These are phyloP conservation scores for Dictyostelium discoideum DNA, from an alignment of 78 protist species.

Conservation along the genomic window DNA sequence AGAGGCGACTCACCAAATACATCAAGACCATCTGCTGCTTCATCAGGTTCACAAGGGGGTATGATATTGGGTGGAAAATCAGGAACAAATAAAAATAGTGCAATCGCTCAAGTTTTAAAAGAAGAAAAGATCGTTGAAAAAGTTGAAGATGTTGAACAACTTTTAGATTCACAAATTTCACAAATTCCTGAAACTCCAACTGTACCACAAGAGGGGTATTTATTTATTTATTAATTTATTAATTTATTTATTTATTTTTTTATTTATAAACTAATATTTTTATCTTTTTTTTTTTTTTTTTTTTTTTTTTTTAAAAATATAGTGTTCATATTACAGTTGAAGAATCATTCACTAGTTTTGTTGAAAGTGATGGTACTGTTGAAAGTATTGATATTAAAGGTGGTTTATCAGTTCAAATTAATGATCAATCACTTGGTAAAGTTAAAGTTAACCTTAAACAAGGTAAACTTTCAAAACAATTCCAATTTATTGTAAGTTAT, in stretches of 20 bases:
- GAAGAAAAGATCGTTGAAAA: slow-evolving; percentile 72
- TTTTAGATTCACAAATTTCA: slow-evolving; percentile 3
- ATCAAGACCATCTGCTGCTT: slow-evolving; percentile 21
- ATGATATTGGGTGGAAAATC: slow-evolving; percentile 42
- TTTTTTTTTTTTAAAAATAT: not conserved
- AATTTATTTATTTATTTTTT: too few species aligned
- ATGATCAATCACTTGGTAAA: slow-evolving; percentile 17
- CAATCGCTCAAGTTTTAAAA: slow-evolving; percentile 71
- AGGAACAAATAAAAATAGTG: slow-evolving; percentile 12
- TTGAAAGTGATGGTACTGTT: slow-evolving; percentile 79
- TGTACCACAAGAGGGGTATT: slow-evolving; percentile 44
- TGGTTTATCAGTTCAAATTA: slow-evolving; percentile 63
- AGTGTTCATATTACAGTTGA: slow-evolving; percentile 67
- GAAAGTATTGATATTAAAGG: slow-evolving; percentile 76
- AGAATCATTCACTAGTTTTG: slow-evolving; percentile 11
- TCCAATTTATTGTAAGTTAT: slow-evolving; percentile 78
- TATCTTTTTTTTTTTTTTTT: not conserved
- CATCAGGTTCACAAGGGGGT: slow-evolving; percentile 64
- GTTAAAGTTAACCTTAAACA: slow-evolving; percentile 18
- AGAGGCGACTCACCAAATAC: slow-evolving; percentile 2
- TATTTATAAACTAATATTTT: not conserved
- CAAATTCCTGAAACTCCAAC: slow-evolving; percentile 10
- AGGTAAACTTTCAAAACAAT: slow-evolving; percentile 13
- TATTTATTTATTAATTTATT: not conserved
- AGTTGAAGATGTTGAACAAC: slow-evolving; percentile 39